phyloP scores from a whole-genome alignment of 2,329 filamentous ascomycete species.

The Sclerotinia glacialis region DNA sequence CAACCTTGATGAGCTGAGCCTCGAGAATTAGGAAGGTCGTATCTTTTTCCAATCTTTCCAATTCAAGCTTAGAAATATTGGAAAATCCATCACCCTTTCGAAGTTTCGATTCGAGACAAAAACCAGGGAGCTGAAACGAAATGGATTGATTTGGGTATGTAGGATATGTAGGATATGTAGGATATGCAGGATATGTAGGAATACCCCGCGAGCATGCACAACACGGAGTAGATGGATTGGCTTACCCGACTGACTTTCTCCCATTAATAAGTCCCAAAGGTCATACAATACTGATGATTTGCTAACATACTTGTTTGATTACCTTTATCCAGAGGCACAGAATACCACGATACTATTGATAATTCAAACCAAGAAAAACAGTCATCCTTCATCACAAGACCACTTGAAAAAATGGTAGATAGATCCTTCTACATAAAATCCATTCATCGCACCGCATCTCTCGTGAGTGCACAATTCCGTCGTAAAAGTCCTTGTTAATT shows the following conservation, averaged over 20 bases:
- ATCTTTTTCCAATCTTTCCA: neutral
- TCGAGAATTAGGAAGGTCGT: conserved; percentile 6
- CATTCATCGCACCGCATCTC: neutral
- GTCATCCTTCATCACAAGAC: neutral
- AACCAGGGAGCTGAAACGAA: conserved; percentile 2
- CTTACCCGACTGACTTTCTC: conserved; percentile 2
- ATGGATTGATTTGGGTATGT: neutral
- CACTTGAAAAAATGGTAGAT: neutral
- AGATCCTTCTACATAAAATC: neutral
- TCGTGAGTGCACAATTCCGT: neutral
- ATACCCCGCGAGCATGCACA: conserved; percentile 3
- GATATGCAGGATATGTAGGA: conserved; percentile 1
- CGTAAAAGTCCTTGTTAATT: neutral
- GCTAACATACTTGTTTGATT: neutral
- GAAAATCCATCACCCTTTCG: neutral
- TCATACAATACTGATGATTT: neutral
- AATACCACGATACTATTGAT: neutral
- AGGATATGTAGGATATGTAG: conserved; percentile 4
- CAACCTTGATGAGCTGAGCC: conserved; percentile 6
- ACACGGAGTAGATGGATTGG: neutral
- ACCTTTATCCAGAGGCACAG: neutral
- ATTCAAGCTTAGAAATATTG: neutral
- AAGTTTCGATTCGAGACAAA: neutral
- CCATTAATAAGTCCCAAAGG: neutral
- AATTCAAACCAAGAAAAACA: neutral